phyloP scores from a whole-genome alignment of 2,329 filamentous ascomycete genomes.

The Aspergillus sp. region DNA sequence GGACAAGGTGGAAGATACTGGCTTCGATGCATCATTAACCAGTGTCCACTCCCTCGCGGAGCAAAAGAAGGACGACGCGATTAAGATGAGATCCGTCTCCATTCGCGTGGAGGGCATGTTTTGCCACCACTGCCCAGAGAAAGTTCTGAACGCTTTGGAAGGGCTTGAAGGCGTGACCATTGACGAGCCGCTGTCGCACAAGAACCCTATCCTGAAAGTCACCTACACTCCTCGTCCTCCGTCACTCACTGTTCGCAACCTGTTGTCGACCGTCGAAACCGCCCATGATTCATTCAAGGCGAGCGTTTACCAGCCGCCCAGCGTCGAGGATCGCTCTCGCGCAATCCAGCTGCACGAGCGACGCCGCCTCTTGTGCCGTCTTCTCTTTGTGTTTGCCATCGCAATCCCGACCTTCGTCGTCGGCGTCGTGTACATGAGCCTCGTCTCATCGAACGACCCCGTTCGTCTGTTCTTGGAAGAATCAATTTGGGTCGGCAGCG shows the following conservation, averaged over 20 bases:
- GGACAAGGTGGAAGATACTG: slow-evolving; percentile 49
- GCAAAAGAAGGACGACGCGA: slow-evolving; percentile 24
- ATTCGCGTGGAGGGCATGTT: slow-evolving; percentile 65
- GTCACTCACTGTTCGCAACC: slow-evolving; percentile 63
- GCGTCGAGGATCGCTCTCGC: slow-evolving; percentile 71
- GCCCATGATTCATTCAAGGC: slow-evolving; percentile 59
- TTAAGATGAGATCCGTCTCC: slow-evolving; percentile 49
- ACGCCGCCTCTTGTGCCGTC: slow-evolving; percentile 58
- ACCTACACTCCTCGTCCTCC: slow-evolving; percentile 63
- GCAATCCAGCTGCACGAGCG: slow-evolving; percentile 64
- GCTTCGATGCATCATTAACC: slow-evolving; percentile 57
- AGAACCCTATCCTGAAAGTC: slow-evolving; percentile 61
- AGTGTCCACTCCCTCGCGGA: slow-evolving; percentile 26
- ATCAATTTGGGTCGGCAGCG: slow-evolving; percentile 59
- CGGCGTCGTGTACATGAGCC: slow-evolving; percentile 83
- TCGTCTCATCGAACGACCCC: slow-evolving; percentile 54
- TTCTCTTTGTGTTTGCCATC: slow-evolving; percentile 58
- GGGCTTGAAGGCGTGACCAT: slow-evolving; percentile 42
- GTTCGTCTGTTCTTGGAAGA: slow-evolving; percentile 60
- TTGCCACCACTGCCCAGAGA: slow-evolving; percentile 60
- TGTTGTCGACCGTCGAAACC: slow-evolving; percentile 59
- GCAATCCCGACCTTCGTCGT: slow-evolving; percentile 79
- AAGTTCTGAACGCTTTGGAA: slow-evolving; percentile 29
- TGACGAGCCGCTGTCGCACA: slow-evolving; percentile 43
- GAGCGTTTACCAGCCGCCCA: slow-evolving; percentile 69